A percentile compares a stretch with the other conserved stretches of the same genome.
Evolutionary conservation across 805 yeast species (phyloP).

Genomic region (Wickerhamomyces mucosus): DNA sequence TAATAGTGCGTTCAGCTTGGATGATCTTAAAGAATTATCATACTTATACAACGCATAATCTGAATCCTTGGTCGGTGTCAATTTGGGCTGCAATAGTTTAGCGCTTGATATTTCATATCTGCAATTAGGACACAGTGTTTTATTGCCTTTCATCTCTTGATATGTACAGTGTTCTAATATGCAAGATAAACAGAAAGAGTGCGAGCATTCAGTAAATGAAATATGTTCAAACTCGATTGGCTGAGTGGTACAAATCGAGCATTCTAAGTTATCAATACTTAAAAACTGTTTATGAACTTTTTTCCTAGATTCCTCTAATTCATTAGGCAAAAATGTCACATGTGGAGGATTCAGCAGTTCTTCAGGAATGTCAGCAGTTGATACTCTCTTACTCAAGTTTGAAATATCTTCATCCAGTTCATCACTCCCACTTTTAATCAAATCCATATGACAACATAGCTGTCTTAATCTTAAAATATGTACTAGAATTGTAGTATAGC

Average conservation of each 20-base stretch:
- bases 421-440: conserved; percentile 41
- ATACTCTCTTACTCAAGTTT: conserved; percentile 6
- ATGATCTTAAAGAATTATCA: conserved; percentile 37
- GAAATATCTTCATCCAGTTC: conserved; percentile 44
- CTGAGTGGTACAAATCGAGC: conserved; percentile 74
- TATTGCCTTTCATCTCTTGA: conserved; percentile 38
- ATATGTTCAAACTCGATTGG: conserved; percentile 46
- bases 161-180: conserved; percentile 65
- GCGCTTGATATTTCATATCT: conserved; percentile 43
- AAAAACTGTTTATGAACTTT: conserved; percentile 25
- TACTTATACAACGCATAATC: conserved; percentile 9
- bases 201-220: conserved; percentile 71
- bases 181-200: conserved; percentile 68
- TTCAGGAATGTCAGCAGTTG: conserved; percentile 10
- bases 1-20: conserved; percentile 64
- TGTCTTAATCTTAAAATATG: conserved; percentile 81
- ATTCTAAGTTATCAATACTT: conserved; percentile 44
- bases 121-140: conserved; percentile 66
- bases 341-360: conserved; percentile 8
- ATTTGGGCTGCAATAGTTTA: conserved; percentile 26
- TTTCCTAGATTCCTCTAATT: conserved; percentile 6
- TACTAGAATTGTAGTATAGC: conserved; percentile 71
- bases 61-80: conserved; percentile 18
- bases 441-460: conserved; percentile 73
- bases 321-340: conserved; percentile 7